Base-by-base conservation (phyloP, 441 rosid species). In the Pelargonium myrrhifolium region DNA sequence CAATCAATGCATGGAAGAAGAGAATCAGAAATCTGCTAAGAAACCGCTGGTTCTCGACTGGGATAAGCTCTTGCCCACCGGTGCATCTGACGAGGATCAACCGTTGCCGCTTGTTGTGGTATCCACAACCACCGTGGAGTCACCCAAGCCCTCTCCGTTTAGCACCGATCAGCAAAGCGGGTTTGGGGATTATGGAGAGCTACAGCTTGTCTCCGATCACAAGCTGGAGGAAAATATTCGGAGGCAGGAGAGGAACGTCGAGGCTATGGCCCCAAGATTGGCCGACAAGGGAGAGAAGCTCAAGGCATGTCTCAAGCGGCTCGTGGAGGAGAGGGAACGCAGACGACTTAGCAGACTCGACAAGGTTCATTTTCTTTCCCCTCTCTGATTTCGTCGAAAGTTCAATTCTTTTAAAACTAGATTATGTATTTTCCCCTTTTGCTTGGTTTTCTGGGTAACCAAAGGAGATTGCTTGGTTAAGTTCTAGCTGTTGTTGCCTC, bases 251-350 rank as follows among this genome's bases (percentile, higher is more conserved):
- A 0, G 17, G 2, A 60, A 39, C 24, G 22, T 83, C 14, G 37
- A 39, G 9, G 26, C 0, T 0, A 0, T 64, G 0, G 75, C 74
- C 43, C 66, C 63, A 0, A 21, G 0, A 0, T 76, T 93, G 76
- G 71, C 68, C 0, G 98, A 92, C 55, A 74, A 74, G 4, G 98
- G 98, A 1, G 69, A 70, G 59, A 90, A 67, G 81, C 65, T 86
- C 35, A 74, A 70, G 6, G 47, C 47, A n/a, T 21, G 0, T 40
- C 66, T 90, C 72, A 62, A 69, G 6, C 58, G 21, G 20, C 81
- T 84, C 2, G 74, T 73, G 72, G 85, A 80, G 3, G 97, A 88
- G 88, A 74, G 67, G 59, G 74, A 77, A 6, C 84, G 85, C 35
- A 75, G 96, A 68, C 69, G 70, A 18, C 76, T 65, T 69, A 70